Conservation (phyloP, 768 basidiomycete species). For the Phylloporus sp. region DNA sequence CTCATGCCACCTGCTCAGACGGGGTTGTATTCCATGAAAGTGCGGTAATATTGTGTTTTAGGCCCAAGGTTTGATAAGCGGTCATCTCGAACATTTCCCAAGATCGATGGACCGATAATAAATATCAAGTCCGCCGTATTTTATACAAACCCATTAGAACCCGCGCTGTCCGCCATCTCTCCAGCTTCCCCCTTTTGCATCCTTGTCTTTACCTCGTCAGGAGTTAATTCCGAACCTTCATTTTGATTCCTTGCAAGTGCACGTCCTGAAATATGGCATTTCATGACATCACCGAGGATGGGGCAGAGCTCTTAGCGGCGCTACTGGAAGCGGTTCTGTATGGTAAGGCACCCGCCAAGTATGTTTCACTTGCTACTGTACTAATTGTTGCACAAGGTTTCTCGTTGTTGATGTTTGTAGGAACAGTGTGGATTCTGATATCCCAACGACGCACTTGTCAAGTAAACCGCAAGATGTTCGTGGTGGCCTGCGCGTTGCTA, state of each 20-base stretch:
- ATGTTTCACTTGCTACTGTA: too few relatives aligned
- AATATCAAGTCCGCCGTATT: neutral
- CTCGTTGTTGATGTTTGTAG: conserved; percentile 29
- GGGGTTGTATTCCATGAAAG: neutral
- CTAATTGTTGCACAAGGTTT: conserved; percentile 19
- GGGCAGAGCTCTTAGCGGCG: conserved; percentile 1
- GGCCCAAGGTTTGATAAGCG: neutral
- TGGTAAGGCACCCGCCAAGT: conserved; percentile 1
- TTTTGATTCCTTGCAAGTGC: neutral
- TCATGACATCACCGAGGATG: conserved; percentile 1
- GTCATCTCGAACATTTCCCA: neutral
- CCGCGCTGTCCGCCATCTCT: neutral
- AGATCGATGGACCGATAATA: neutral
- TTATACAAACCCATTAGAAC: neutral
- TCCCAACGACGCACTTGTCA: neutral
- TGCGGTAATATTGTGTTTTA: neutral
- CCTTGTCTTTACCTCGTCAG: neutral
- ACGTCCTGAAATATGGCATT: neutral
- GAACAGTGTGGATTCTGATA: conserved; percentile 21
- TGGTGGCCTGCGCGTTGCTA: conserved; percentile 19
- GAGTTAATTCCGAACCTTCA: neutral
- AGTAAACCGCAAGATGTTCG: conserved; percentile 14
- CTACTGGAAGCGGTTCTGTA: conserved; percentile 3
- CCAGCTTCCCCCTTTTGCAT: neutral
- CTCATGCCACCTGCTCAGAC: neutral